These are phyloP conservation scores for Salix viminalis DNA, from an alignment of 345 rosid species.

Conservation along the genomic window DNA sequence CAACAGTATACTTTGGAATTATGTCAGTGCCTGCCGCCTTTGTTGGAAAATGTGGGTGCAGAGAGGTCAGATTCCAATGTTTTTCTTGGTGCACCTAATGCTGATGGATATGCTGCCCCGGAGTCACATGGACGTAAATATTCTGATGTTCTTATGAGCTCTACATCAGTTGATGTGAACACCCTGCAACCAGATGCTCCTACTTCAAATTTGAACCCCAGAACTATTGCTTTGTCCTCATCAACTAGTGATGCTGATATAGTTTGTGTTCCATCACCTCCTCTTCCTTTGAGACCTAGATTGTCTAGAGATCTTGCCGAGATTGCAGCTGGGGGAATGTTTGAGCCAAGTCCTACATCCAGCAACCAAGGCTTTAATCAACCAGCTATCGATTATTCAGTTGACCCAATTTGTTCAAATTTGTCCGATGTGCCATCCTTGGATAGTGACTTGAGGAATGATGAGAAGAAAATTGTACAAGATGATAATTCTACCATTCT, in stretches of 20 bases:
- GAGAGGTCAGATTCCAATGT: conserved; percentile 51
- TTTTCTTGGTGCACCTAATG: conserved; percentile 31
- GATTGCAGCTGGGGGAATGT: conserved; percentile 34
- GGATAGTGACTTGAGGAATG: conserved; percentile 42
- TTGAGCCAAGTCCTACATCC: conserved; percentile 37
- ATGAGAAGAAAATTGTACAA: conserved; percentile 40
- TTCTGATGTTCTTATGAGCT: conserved; percentile 37
- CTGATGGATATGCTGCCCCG: conserved; percentile 40
- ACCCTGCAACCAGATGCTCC: conserved; percentile 31
- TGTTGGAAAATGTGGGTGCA: conserved; percentile 44
- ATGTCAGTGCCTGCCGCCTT: conserved; percentile 71
- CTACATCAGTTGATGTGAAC: conserved; percentile 34
- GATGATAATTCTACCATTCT: conserved; percentile 42
- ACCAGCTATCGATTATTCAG: conserved; percentile 41
- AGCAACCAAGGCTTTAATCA: conserved; percentile 45
- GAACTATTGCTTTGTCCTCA: conserved; percentile 34
- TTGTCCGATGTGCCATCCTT: conserved; percentile 34
- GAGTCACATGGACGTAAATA: conserved; percentile 35
- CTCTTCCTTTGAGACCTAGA: conserved; percentile 57
- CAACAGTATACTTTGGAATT: conserved; percentile 88
- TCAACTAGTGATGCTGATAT: conserved; percentile 45
- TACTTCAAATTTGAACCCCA: conserved; percentile 37
- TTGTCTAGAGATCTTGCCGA: conserved; percentile 48
- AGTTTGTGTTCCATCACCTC: conserved; percentile 38
- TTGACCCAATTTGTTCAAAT: conserved; percentile 36